Evolutionary conservation across 192 early-diverging fungal genomes (phyloP), one percentile per base, ranked within the genome.

Genomic region (Umbelopsis isabellina): DNA sequence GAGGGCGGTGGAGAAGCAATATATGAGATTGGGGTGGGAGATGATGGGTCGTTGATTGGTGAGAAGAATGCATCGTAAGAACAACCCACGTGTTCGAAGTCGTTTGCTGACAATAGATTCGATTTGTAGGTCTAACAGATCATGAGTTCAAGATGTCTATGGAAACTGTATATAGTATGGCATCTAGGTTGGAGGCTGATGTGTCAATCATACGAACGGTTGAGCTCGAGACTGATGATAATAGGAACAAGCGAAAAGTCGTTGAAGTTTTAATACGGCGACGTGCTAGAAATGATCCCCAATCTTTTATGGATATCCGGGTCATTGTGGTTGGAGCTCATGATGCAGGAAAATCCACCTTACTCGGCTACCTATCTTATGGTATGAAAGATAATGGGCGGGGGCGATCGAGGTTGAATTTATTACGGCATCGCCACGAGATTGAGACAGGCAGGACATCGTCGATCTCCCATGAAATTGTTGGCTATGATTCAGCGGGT

Each of bases 391-490:
- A 98, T 70, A 95, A 96, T 68, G 95, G 95, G 16, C 80, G 87
- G 30, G 96, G 96, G 46, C 91, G 91, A 70, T 87, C 94, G 6
- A 75, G 95, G 3, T 81, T 96, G 18, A 94, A 91, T 79, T 77
- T 96, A 37, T 85, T 97, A 55, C 88, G 95, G 21, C 96, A 98
- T 81, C 89, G 87, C 25, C 96, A 98, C 74, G 96, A 98, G 72
- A 83, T 98, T 25, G 94, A 93, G 79, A 84, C 90, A 16, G 96
- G 96, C n/a, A 79, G 93, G 15, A 98, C 94, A n/a, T 93, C 91
- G 21, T 94, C 92, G 21, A 91, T 98, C 25, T 85, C 93, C 0
- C 87, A 91, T 61, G 94, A 94, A 66, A 91, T 94, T 58, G 84
- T 98, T 72, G 94, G 96, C 1, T 98, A 93, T 78, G 86, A 85